Percentiles rank a stretch among this genome's conserved stretches.
Evolutionary conservation across 805 yeast genomes (phyloP).

Genomic region (Candida patagonica): DNA sequence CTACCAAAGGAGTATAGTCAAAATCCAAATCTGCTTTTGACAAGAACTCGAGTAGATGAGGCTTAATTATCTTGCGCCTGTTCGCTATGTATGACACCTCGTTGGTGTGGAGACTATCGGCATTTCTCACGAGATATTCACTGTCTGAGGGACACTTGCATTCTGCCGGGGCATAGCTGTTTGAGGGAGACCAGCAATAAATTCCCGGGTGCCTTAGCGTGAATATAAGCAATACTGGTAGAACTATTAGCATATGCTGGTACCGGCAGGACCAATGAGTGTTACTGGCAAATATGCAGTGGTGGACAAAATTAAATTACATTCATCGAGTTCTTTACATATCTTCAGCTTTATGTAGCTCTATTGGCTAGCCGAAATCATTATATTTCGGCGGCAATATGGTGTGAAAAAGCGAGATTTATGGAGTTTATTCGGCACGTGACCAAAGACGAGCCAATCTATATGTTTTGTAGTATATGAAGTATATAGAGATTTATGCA

Average conservation of each 20-base stretch:
- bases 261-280: too few relatives aligned
- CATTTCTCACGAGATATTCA: slow-evolving; percentile 6
- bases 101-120: slow-evolving; percentile 7
- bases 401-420: too few relatives aligned
- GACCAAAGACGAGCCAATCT: too few relatives aligned
- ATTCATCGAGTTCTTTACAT: too few relatives aligned
- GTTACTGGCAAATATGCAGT: too few relatives aligned
- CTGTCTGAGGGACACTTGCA: slow-evolving; percentile 31
- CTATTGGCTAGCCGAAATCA: too few relatives aligned
- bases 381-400: too few relatives aligned
- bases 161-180: slow-evolving; percentile 35
- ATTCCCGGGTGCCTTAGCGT: not conserved
- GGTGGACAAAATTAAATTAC: too few relatives aligned
- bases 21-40: slow-evolving; percentile 35
- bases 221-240: not conserved
- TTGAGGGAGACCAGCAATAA: slow-evolving; percentile 25
- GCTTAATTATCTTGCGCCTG: slow-evolving; percentile 12
- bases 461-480: too few relatives aligned
- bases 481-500: too few relatives aligned
- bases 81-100: slow-evolving; percentile 19
- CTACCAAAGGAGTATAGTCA: slow-evolving; percentile 29
- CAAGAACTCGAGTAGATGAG: slow-evolving; percentile 35
- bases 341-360: too few relatives aligned
- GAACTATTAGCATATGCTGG: not conserved
- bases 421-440: too few relatives aligned